Evolutionary conservation across 257 asterid genomes (phyloP).

Genomic region (Solanum dulcamara): DNA sequence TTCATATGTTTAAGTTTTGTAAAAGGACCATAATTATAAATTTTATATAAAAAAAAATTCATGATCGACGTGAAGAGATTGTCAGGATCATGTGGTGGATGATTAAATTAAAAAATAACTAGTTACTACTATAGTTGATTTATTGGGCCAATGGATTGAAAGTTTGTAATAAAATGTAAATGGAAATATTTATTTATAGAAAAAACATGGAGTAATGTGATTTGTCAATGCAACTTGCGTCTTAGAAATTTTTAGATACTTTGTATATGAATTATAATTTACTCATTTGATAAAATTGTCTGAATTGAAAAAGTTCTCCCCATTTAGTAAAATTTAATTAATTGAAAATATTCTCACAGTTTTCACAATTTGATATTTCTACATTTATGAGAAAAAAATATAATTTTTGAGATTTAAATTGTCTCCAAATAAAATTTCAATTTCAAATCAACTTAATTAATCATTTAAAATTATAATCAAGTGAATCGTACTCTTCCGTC

Average conservation of each 20-base stretch:
- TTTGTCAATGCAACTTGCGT: background rate
- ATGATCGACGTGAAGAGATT: too few species aligned
- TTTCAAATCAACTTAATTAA: background rate
- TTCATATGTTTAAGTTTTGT: too few species aligned
- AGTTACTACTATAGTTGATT: background rate
- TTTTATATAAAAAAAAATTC: too few species aligned
- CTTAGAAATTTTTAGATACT: background rate
- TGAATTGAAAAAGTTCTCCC: too few species aligned
- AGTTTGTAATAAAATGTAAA: too few species aligned
- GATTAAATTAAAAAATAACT: too few species aligned
- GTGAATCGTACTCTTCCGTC: too few species aligned
- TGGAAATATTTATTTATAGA: background rate
- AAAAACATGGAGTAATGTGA: background rate
- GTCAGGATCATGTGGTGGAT: too few species aligned
- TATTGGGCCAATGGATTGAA: background rate
- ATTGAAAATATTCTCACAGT: too few species aligned
- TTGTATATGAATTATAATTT: background rate
- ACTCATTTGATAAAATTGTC: background rate
- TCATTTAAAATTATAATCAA: too few species aligned
- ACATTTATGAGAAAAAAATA: background rate
- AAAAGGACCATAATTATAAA: too few species aligned
- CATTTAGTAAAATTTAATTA: too few species aligned
- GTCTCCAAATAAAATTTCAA: background rate
- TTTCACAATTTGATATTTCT: background rate
- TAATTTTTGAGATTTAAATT: background rate